Percentiles rank a stretch among this genome's conserved stretches.
Conservation (phyloP, 345 rosid species). For the Rhodamnia rubescens region DNA sequence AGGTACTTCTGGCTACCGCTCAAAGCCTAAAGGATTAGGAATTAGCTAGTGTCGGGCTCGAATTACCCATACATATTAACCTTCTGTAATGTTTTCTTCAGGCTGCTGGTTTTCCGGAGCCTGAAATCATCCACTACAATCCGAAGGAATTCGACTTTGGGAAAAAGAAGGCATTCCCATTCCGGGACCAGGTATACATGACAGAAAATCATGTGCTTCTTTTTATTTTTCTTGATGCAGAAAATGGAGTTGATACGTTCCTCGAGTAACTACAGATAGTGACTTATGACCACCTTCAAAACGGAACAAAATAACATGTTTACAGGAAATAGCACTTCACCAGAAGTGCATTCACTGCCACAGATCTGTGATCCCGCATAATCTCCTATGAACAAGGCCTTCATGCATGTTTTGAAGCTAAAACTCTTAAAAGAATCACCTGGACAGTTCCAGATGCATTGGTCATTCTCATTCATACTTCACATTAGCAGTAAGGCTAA, state of each 20-base stretch:
- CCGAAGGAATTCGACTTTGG: slow-evolving; percentile 93
- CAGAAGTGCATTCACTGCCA: background rate
- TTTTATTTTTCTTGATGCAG: background rate
- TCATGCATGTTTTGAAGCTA: background rate
- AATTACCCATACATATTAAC: background rate
- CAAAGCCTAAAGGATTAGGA: background rate
- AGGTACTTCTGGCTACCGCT: slow-evolving; percentile 32
- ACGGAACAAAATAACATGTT: background rate
- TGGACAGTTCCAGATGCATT: background rate
- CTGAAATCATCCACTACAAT: slow-evolving; percentile 75
- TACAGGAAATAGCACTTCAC: background rate
- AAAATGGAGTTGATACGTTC: background rate
- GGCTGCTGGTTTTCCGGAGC: slow-evolving; percentile 98
- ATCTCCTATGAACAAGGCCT: background rate
- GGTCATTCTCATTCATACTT: background rate
- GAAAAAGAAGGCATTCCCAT: slow-evolving; percentile 95
- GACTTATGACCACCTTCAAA: background rate
- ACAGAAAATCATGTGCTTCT: background rate
- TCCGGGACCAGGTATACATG: slow-evolving; percentile 80
- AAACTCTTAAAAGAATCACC: background rate
- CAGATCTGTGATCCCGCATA: background rate
- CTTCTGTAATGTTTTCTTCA: background rate
- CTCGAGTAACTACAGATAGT: background rate
- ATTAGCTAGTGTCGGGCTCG: background rate
- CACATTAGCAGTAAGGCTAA: background rate